Base-by-base conservation (phyloP, 306 rosid species). In the Morella rubra region DNA sequence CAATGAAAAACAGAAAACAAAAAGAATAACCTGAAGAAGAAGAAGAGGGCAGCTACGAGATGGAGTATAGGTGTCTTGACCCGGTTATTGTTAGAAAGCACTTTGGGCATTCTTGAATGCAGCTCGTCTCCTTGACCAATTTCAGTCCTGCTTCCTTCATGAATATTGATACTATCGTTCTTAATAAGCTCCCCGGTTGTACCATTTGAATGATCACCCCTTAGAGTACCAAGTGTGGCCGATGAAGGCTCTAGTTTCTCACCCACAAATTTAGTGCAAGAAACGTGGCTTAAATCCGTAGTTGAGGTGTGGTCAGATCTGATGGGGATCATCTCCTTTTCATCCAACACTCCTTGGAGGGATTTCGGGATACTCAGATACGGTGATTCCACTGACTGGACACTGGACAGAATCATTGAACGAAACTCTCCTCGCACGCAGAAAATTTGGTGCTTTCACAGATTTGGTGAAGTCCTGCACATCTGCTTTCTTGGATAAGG, bases 381-480 rank as follows among this genome's bases (percentile, higher is more conserved):
- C 4, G 18, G 18, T 67, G 75, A 71, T 16, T 64, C 47, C 69
- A 64, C 20, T 75, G 77, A n/a, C n/a, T n/a, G n/a, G n/a, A n/a
- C n/a, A 50, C 70, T 51, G 75, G 11, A 83, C 81, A 12, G 85
- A 77, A 72, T 81, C 89, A 44, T 74, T 74, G 69, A 85, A 83
- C 11, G 89, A 88, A 1, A 88, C 88, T 64, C 83, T 85, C 54
- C 82, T 81, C 22, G 8, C 37, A 56, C 72, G 75, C 14, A 68
- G 65, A 32, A 22, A 45, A 64, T 6, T 70, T 16, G 41, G 52
- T 44, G 60, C 67, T 53, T 76, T 71, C 20, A 18, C 22, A 44
- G 81, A 58, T 44, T 59, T 67, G 42, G 73, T 41, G 16, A 53
- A 69, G 61, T 54, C 53, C 44, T 53, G 74, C 32, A 41, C 12